Conservation (phyloP, 2,329 filamentous ascomycete genomes). For the Monilinia laxa region DNA sequence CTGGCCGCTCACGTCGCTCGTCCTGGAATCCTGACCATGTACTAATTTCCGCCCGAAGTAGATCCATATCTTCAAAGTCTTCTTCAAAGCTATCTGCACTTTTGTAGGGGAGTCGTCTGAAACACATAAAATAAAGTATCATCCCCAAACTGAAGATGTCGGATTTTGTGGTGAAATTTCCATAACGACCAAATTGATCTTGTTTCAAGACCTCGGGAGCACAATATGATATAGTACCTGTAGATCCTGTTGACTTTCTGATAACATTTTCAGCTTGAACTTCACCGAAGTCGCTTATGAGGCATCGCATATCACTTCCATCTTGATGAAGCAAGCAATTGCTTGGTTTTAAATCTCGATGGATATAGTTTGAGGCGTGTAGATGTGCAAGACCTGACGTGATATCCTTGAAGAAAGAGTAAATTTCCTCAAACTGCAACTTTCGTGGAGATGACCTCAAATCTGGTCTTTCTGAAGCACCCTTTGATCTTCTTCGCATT, state of each 20-base stretch:
- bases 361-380: slow-evolving; percentile 89
- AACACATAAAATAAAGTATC: slow-evolving; percentile 98
- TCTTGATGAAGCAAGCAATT: slow-evolving; percentile 86
- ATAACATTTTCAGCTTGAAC: slow-evolving; percentile 81
- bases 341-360: slow-evolving; percentile 91
- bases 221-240: slow-evolving; percentile 96
- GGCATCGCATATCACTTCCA: slow-evolving; percentile 68
- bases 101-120: slow-evolving; percentile 80
- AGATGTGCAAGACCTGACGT: slow-evolving; percentile 88
- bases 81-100: slow-evolving; percentile 84
- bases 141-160: slow-evolving; percentile 98
- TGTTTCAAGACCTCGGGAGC: slow-evolving; percentile 85
- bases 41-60: slow-evolving; percentile 80
- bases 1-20: slow-evolving; percentile 69
- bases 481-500: slow-evolving; percentile 74
- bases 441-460: slow-evolving; percentile 33
- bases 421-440: slow-evolving; percentile 84
- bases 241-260: slow-evolving; percentile 88
- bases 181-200: slow-evolving; percentile 68
- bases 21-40: slow-evolving; percentile 85
- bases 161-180: slow-evolving; percentile 94
- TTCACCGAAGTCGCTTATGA: slow-evolving; percentile 98
- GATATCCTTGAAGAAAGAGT: slow-evolving; percentile 94
- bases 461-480: slow-evolving; percentile 58
- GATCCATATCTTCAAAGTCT: slow-evolving; percentile 86